Percentiles rank a stretch among this genome's conserved stretches.
Conservation (phyloP, 495 filamentous ascomycete species). For the Daldinia decipiens region DNA sequence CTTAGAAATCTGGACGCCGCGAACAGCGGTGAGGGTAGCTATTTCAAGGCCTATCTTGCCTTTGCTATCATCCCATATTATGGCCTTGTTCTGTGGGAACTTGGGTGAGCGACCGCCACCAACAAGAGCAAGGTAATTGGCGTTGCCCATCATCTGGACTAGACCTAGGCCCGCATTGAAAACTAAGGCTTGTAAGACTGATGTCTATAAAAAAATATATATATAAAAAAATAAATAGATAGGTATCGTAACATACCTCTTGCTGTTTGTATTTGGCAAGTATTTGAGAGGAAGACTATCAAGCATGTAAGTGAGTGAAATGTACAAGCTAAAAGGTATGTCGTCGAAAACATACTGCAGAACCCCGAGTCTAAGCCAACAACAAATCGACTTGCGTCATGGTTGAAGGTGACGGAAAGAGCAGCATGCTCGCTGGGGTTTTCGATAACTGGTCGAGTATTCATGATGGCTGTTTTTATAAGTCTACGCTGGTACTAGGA, state of each 20-base stretch:
- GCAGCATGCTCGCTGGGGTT: conserved; percentile 76
- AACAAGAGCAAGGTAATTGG: conserved; percentile 88
- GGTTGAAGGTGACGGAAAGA: conserved; percentile 86
- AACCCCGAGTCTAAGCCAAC: conserved; percentile 89
- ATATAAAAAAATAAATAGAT: not conserved
- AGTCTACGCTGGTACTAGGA: conserved; percentile 11
- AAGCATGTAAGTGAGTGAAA: conserved; percentile 28
- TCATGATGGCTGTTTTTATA: conserved; percentile 68
- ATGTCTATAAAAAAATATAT: not conserved
- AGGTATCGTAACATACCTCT: conserved; percentile 51
- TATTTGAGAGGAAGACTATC: conserved; percentile 79
- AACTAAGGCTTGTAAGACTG: conserved; percentile 61
- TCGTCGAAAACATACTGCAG: conserved; percentile 69
- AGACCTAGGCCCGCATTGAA: conserved; percentile 86
- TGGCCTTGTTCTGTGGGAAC: conserved; percentile 88
- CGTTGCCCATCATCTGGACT: conserved; percentile 87
- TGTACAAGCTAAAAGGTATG: conserved; percentile 18
- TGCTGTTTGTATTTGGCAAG: conserved; percentile 74
- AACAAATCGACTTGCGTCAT: conserved; percentile 86
- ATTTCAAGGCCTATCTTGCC: conserved; percentile 73
- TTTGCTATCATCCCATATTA: conserved; percentile 92
- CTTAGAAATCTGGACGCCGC: conserved; percentile 80
- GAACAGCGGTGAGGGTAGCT: conserved; percentile 68
- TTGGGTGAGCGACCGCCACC: conserved; percentile 89
- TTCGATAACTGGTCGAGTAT: conserved; percentile 88